phyloP scores from a whole-genome alignment of 306 rosid genomes.

The Trifolium dubium region DNA sequence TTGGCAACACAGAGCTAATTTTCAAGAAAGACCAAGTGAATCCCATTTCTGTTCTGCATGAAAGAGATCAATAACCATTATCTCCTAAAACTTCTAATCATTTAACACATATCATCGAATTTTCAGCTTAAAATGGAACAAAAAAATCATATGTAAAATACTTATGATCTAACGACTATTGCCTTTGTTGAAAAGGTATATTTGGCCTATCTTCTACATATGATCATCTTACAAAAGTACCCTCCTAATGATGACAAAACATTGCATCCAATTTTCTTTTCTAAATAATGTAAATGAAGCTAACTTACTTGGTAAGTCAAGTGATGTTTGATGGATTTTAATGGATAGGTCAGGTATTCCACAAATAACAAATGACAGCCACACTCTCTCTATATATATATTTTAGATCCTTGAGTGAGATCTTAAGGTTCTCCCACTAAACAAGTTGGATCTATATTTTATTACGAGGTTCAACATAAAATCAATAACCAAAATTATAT shows the following conservation, averaged over 20 bases:
- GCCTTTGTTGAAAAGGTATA: background rate
- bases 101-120: background rate
- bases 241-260: constrained; percentile 6
- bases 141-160: background rate
- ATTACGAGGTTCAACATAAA: constrained; percentile 10
- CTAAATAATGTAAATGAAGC: constrained; percentile 17
- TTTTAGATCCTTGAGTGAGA: constrained; percentile 13
- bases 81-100: background rate
- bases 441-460: background rate
- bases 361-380: constrained; percentile 13
- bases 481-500: constrained; percentile 17
- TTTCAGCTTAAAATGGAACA: no score
- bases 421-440: constrained; percentile 10
- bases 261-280: constrained; percentile 17
- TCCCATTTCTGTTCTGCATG: constrained; percentile 5
- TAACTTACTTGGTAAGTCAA: constrained; percentile 28
- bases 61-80: background rate
- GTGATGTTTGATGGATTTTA: constrained; percentile 19
- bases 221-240: background rate
- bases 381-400: constrained; percentile 2
- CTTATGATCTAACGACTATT: background rate
- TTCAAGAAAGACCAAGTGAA: constrained; percentile 17
- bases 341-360: constrained; percentile 11
- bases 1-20: constrained; percentile 16
- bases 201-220: background rate